Evolutionary conservation across 352 stramenopile genomes (phyloP).

Genomic region (Stramenopiles sp.): DNA sequence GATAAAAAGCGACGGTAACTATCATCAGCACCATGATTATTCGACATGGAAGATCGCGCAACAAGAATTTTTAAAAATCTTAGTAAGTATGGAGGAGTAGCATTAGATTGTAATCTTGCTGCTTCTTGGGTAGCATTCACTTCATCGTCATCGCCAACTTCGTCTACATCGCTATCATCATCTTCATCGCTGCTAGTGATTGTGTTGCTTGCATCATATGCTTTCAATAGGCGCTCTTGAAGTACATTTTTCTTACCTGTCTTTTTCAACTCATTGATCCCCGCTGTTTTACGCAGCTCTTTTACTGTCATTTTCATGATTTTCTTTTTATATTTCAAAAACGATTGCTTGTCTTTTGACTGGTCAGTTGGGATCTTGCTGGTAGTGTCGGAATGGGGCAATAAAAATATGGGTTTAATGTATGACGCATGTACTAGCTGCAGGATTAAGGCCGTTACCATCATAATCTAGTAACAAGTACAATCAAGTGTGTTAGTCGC

Average conservation of each 20-base stretch:
- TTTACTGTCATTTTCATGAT: background rate
- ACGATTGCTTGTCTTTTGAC: no score
- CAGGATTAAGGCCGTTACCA: background rate
- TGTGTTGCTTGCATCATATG: no score
- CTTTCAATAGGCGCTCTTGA: background rate
- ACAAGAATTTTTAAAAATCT: background rate
- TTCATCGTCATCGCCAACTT: no score
- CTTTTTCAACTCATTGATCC: background rate
- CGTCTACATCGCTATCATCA: no score
- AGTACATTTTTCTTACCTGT: background rate
- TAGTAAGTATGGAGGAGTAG: background rate
- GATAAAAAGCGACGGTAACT: background rate
- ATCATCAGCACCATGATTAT: background rate
- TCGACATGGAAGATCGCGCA: background rate
- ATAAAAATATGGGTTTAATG: no score
- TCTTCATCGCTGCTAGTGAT: no score
- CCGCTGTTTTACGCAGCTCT: background rate
- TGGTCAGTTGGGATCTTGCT: no score
- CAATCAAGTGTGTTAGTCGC: no score
- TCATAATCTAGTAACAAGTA: conserved; percentile 2
- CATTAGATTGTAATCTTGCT: no score
- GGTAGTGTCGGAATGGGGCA: no score
- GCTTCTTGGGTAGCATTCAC: no score
- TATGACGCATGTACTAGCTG: background rate
- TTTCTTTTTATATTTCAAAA: no score